phyloP scores from a whole-genome alignment of 1,284 basidiomycete genomes.

The Exobasidium rhododendri region DNA sequence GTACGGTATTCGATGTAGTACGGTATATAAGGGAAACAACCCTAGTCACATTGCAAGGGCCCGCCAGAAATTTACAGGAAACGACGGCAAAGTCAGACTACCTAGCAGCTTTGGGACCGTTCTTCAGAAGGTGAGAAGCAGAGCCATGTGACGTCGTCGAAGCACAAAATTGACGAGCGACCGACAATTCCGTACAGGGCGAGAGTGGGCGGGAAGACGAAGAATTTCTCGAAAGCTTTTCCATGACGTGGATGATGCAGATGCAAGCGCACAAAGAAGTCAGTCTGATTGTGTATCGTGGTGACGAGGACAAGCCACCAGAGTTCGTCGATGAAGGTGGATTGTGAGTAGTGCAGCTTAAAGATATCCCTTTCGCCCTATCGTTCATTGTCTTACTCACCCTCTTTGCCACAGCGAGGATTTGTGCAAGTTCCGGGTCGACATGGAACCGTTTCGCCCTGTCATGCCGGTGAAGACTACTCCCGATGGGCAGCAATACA shows the following conservation, averaged over 20 bases:
- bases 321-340: slow-evolving; percentile 20
- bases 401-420: slow-evolving; percentile 10
- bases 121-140: slow-evolving; percentile 4
- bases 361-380: neutral
- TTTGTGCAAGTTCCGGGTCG: slow-evolving; percentile 14
- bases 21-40: slow-evolving; percentile 9
- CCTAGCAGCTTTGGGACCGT: slow-evolving; percentile 15
- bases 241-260: slow-evolving; percentile 11
- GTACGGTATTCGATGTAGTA: slow-evolving; percentile 17
- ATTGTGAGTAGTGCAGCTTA: slow-evolving; percentile 10
- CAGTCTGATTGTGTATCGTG: slow-evolving; percentile 15
- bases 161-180: too few species aligned
- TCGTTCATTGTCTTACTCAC: neutral
- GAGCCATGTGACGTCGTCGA: slow-evolving; percentile 8
- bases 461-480: slow-evolving; percentile 13
- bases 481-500: slow-evolving; percentile 12
- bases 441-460: slow-evolving; percentile 16
- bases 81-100: slow-evolving; percentile 12
- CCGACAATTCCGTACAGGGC: neutral
- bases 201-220: slow-evolving; percentile 3
- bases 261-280: slow-evolving; percentile 9
- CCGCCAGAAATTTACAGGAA: slow-evolving; percentile 7
- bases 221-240: slow-evolving; percentile 14
- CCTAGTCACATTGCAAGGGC: slow-evolving; percentile 8
- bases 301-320: slow-evolving; percentile 11